Evolutionary conservation across 2,329 filamentous ascomycete species (phyloP), one percentile per base, ranked within the genome.

Genomic region (Stemphylium beticola): DNA sequence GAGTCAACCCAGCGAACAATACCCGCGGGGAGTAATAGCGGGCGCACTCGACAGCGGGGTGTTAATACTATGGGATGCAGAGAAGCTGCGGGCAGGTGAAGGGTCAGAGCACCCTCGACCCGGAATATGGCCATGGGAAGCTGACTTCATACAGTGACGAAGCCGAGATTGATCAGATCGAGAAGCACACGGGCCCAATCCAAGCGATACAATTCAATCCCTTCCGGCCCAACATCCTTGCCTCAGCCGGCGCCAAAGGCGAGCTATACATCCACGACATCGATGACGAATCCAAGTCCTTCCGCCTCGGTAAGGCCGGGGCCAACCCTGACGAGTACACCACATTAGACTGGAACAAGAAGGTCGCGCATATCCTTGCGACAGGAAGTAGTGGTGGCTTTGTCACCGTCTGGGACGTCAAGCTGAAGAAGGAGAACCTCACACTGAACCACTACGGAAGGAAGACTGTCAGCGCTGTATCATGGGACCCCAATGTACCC

Each of bases 171-270:
- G 92, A 92, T 63, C 87, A 90, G 73, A 92, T 91, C 29, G 87
- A 87, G 45, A 96, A 97, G 78, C 95, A 99, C 77, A 92, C 85
- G 42, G 95, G 93, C 18, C 85, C 93, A 15, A 93, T 97, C 78
- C 97, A 97, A 79, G 87, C 95, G 24, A 81, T 99, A 58, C 93
- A 99, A 76, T 99, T 98, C 85, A 99, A 99, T 77, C 92, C 93
- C 10, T 85, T 92, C 76, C 89, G 93, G 74, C 88, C 92, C 24
- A 92, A 97, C 71, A 88, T 98, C 54, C 83, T 99, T 41, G 93
- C 95, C 40, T 96, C 93, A 3, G 93, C 91, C 53, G 95, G 95
- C 63, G 87, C 91, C 58, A 97, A 97, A 78, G 95, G 95, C 73
- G 95, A 99, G 78, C 87, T 99, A 36, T 99, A 91, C 78, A 89